Conservation (phyloP, 805 yeast genomes). For the Lipomyces mesembrius region DNA sequence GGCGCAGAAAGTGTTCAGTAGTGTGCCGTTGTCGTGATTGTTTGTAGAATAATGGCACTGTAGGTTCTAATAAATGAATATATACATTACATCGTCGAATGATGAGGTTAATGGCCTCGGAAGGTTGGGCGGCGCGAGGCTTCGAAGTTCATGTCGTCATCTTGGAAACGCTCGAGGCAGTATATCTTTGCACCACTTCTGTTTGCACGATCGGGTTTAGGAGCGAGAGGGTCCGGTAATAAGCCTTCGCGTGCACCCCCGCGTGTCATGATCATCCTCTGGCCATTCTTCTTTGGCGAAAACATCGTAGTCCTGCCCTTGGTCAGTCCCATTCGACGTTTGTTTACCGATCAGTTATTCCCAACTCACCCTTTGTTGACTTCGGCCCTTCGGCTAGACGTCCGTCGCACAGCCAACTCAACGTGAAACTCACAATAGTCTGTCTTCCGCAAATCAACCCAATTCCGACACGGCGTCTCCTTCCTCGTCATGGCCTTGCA, state of each 20-base stretch:
- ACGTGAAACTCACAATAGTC: slow-evolving; percentile 74
- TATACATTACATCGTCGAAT: background rate
- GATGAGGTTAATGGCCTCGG: background rate
- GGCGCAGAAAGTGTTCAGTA: slow-evolving; percentile 25
- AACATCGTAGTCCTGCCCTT: slow-evolving; percentile 14
- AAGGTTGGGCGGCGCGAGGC: background rate
- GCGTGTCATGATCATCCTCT: slow-evolving; percentile 12
- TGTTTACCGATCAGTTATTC: background rate
- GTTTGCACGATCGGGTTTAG: slow-evolving; percentile 12
- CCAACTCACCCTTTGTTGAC: slow-evolving; percentile 51
- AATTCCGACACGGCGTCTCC: slow-evolving; percentile 60
- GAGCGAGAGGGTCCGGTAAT: slow-evolving; percentile 18
- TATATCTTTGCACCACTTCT: slow-evolving; percentile 18
- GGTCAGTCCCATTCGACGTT: background rate
- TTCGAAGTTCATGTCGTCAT: background rate
- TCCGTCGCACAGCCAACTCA: slow-evolving; percentile 58
- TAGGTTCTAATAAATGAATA: background rate
- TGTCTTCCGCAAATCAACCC: slow-evolving; percentile 59
- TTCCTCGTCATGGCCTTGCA: slow-evolving; percentile 61
- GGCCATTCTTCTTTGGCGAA: slow-evolving; percentile 24
- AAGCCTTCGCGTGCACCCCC: slow-evolving; percentile 11
- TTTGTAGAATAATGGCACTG: background rate
- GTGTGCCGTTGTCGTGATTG: background rate
- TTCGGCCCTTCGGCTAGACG: slow-evolving; percentile 73
- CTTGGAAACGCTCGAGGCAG: background rate